These are phyloP conservation scores for Dysphania ambrosioides DNA, from an alignment of 148 eudicot genomes.

Conservation along the genomic window DNA sequence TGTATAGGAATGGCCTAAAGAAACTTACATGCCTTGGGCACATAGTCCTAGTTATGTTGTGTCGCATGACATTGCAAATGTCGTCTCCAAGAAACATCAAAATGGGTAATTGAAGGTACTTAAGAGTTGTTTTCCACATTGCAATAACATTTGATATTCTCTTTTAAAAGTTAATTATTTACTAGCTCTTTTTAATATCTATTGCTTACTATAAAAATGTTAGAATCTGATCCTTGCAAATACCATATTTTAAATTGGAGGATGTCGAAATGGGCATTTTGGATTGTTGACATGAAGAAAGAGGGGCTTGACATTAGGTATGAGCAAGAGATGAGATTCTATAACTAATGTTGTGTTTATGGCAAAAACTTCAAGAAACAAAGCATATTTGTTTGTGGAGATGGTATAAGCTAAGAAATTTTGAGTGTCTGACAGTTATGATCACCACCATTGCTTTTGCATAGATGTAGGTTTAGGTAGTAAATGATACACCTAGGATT, in stretches of 20 bases:
- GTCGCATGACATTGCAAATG: slow-evolving; percentile 70
- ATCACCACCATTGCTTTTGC: not conserved
- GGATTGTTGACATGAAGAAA: slow-evolving; percentile 78
- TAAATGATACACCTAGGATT: slow-evolving; percentile 16
- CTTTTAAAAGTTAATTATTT: not conserved
- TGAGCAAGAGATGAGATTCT: slow-evolving; percentile 65
- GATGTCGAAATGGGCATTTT: slow-evolving; percentile 97
- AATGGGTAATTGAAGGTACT: slow-evolving; percentile 66
- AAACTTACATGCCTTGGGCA: slow-evolving; percentile 84
- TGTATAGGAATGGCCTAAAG: slow-evolving; percentile 93
- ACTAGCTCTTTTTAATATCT: not conserved
- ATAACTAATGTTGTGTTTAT: slow-evolving; percentile 72
- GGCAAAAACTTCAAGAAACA: slow-evolving; percentile 89
- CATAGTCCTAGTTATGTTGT: slow-evolving; percentile 96
- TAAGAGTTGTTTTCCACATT: not conserved
- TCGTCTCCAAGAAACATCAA: slow-evolving; percentile 51
- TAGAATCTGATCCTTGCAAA: slow-evolving; percentile 5
- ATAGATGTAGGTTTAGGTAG: slow-evolving; percentile 23
- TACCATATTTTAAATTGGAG: slow-evolving; percentile 88
- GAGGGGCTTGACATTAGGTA: slow-evolving; percentile 66
- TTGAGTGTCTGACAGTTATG: slow-evolving; percentile 1
- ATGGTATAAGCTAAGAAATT: slow-evolving; percentile 16
- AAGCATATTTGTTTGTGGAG: slow-evolving; percentile 61
- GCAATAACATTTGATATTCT: no score
- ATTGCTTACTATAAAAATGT: not conserved